phyloP scores from a whole-genome alignment of 1,284 basidiomycete species.

The Malassezia nana region DNA sequence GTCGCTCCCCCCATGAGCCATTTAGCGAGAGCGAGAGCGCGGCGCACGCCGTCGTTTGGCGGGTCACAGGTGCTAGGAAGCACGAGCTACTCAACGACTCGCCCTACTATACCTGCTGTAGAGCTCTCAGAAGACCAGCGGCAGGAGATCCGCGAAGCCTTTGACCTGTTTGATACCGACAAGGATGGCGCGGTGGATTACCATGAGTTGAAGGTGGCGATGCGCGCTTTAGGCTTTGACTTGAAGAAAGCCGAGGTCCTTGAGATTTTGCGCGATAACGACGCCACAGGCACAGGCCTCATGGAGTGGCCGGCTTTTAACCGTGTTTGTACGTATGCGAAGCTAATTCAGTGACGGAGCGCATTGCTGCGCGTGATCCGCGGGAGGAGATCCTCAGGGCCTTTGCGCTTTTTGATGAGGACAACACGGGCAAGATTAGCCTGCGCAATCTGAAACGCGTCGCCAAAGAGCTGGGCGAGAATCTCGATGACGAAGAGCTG shows the following conservation, averaged over 20 bases:
- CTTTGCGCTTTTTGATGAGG: constrained; percentile 92
- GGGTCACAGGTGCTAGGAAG: not conserved
- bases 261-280: constrained; percentile 83
- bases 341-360: constrained; percentile 68
- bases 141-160: constrained; percentile 95
- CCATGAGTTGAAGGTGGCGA: constrained; percentile 96
- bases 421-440: constrained; percentile 86
- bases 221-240: constrained; percentile 95
- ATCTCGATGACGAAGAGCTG: constrained; percentile 92
- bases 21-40: constrained; percentile 3
- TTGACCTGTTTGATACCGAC: constrained; percentile 97
- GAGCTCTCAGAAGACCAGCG: constrained; percentile 81
- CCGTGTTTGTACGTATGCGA: constrained; percentile 71
- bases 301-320: constrained; percentile 93
- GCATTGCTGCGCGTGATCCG: constrained; percentile 83
- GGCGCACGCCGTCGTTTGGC: constrained; percentile 15
- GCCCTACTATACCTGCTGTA: not conserved
- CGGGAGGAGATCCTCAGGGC: constrained; percentile 91
- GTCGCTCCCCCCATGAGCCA: too few relatives aligned
- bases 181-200: constrained; percentile 78
- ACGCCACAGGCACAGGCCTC: constrained; percentile 75
- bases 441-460: constrained; percentile 82
- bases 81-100: constrained; percentile 1
- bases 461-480: constrained; percentile 92
- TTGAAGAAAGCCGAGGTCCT: constrained; percentile 96